These are phyloP conservation scores for Mrakiaceae sp. DNA, from an alignment of 1,284 basidiomycete genomes.

Conservation along the genomic window DNA sequence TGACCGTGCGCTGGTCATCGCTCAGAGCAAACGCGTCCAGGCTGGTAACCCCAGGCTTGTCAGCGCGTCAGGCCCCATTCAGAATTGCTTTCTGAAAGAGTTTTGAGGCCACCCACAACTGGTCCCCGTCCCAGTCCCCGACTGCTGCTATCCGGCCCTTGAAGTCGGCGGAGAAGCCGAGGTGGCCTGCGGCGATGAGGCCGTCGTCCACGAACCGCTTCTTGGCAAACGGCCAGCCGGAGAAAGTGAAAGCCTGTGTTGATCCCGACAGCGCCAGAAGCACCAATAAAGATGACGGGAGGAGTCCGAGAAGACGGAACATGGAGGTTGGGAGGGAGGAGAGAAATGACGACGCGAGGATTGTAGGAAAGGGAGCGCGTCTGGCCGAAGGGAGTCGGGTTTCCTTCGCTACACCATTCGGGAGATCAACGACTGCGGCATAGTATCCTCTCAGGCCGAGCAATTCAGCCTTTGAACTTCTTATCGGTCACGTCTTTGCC, in stretches of 20 bases:
- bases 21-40: conserved; percentile 69
- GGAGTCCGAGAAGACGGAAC: background rate
- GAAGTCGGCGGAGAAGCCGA: conserved; percentile 55
- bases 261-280: background rate
- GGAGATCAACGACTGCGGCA: no score
- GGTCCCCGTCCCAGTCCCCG: conserved; percentile 91
- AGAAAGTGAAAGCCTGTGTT: conserved; percentile 8
- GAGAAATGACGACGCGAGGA: no score
- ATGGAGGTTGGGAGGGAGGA: background rate
- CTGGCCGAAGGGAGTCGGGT: no score
- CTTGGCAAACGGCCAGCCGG: conserved; percentile 65
- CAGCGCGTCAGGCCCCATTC: background rate
- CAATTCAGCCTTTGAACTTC: no score
- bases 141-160: conserved; percentile 67
- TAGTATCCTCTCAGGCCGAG: no score
- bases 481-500: no score
- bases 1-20: conserved; percentile 57
- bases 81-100: background rate
- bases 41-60: conserved; percentile 36
- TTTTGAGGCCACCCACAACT: conserved; percentile 49
- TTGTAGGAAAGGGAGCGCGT: no score
- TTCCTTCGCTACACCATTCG: no score
- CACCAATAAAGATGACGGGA: background rate
- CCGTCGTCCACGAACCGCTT: conserved; percentile 80
- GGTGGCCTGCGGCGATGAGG: conserved; percentile 63